These are phyloP conservation scores for Lichtheimia corymbifera DNA, from an alignment of 371 early-diverging fungal species.

Conservation along the genomic window DNA sequence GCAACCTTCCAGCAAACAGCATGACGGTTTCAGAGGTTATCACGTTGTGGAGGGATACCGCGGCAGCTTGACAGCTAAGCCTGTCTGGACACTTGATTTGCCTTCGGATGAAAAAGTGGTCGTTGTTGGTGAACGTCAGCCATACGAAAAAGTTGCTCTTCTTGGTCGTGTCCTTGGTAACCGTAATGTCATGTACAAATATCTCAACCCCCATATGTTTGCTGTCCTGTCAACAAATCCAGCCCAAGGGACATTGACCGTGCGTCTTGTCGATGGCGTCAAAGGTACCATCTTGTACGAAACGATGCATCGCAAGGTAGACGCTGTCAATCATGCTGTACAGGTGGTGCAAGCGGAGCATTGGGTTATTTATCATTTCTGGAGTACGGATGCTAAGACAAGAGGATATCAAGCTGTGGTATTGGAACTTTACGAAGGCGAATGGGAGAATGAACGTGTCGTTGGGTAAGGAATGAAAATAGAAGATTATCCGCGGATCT, in stretches of 20 bases:
- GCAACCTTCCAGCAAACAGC: constrained; percentile 35
- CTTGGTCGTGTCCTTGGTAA: constrained; percentile 92
- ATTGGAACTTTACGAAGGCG: constrained; percentile 86
- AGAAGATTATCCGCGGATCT: background rate
- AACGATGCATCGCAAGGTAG: constrained; percentile 66
- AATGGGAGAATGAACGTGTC: constrained; percentile 69
- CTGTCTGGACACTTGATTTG: constrained; percentile 63
- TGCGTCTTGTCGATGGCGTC: constrained; percentile 85
- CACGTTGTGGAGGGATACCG: constrained; percentile 53
- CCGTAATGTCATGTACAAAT: constrained; percentile 94
- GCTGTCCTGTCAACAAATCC: constrained; percentile 57
- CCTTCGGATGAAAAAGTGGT: constrained; percentile 62
- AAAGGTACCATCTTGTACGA: constrained; percentile 82
- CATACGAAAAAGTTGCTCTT: constrained; percentile 72
- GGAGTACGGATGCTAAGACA: constrained; percentile 67
- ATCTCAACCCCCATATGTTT: constrained; percentile 89
- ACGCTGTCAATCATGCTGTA: constrained; percentile 53
- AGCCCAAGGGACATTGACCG: constrained; percentile 36
- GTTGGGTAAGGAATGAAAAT: constrained; percentile 51
- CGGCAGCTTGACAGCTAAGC: constrained; percentile 52
- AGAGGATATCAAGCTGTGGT: constrained; percentile 69
- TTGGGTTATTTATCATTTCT: constrained; percentile 87
- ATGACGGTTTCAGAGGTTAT: constrained; percentile 46
- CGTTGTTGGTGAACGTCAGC: constrained; percentile 35
- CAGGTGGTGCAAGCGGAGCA: constrained; percentile 81